Evolutionary conservation across 495 filamentous ascomycete species (phyloP), one percentile per base, ranked within the genome.

Genomic region (Aspergillus leporis): DNA sequence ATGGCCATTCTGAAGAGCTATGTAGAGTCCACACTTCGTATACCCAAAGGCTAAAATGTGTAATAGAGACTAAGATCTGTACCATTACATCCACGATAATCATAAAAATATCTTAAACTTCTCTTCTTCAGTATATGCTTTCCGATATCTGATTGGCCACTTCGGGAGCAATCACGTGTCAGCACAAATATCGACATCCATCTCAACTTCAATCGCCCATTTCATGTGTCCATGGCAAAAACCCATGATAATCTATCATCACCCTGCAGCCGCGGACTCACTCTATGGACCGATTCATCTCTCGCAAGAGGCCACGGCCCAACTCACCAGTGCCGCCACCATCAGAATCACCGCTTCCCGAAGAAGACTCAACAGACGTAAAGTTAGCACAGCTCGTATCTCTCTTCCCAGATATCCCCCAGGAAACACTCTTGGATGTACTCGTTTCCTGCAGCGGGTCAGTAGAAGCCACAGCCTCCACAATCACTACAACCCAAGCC

Each of bases 301-400:
- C 80, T 3, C 70, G 76, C 28, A 88, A 88, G 65, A 70, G 73
- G 57, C 71, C 77, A 41, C 74, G 71, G 58, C 25, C 74, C 1
- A 74, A 72, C 8, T 51, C 55, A 22, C 52, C 32, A 16, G 10
- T n/a, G 10, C 34, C 45, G 53, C 9, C 36, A 18, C 21, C 41
- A 41, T 7, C 21, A 43, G 51, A 16, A 22, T 53, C 36, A 41
- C 51, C 36, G 36, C 18, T 46, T 22, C 14, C 63, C 1, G 80
- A 84, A 7, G 84, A 91, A 16, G 89, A 93, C 19, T 87, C 90
- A 4, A 98, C 93, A 0, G 93, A 98, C 64, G 73, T 94, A 61
- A 97, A 97, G 66, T 74, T 98, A 3, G 92, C 92, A 2, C 81
- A 92, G 1, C 80, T 98, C 6, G 78, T 86, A 1, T 97, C 94